Evolutionary conservation across 768 basidiomycete genomes (phyloP).

Genomic region (Megacollybia marginata): DNA sequence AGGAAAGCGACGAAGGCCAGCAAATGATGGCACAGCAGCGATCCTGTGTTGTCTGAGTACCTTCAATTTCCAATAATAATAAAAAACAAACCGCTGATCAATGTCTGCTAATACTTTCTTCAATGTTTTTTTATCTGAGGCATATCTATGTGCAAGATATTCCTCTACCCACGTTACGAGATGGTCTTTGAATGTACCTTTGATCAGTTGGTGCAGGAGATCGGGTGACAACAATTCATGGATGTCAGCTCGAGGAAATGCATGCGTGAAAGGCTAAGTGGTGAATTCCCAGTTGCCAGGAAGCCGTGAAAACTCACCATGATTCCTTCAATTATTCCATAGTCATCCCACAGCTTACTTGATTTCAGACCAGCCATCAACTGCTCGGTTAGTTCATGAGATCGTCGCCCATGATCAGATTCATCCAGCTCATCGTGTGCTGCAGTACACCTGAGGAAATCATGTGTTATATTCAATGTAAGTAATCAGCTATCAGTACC

Average conservation of each 20-base stretch:
- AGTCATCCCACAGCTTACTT: neutral
- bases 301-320: neutral
- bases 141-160: neutral
- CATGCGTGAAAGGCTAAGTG: neutral
- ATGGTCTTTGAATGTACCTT: no score
- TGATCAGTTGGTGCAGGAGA: no score
- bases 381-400: constrained; percentile 11
- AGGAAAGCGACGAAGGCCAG: no score
- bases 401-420: neutral
- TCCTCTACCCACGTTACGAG: neutral
- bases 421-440: constrained; percentile 17
- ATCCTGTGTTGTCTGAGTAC: constrained; percentile 17
- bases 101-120: no score
- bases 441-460: constrained; percentile 19
- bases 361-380: constrained; percentile 14
- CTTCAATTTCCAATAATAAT: neutral
- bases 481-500: constrained; percentile 12
- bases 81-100: neutral
- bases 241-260: no score
- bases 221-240: no score
- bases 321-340: neutral
- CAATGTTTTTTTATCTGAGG: neutral
- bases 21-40: constrained; percentile 17
- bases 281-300: no score
- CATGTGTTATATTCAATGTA: constrained; percentile 1